These are phyloP conservation scores for Plectranthus barbatus DNA, from an alignment of 257 asterid genomes.

Conservation along the genomic window DNA sequence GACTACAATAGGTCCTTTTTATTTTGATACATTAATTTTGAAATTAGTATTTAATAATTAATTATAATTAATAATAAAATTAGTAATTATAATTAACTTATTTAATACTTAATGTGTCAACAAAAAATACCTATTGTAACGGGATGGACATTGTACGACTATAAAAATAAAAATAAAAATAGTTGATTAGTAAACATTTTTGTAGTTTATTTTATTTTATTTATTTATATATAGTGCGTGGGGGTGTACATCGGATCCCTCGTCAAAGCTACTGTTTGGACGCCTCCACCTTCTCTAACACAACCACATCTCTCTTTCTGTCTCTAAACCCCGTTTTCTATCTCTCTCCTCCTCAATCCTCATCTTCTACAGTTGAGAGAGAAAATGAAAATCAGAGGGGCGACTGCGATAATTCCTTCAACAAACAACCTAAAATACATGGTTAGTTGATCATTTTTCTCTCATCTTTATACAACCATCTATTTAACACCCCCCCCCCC, in stretches of 20 bases:
- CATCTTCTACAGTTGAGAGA: slow-evolving; percentile 4
- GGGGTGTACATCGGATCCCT: slow-evolving; percentile 52
- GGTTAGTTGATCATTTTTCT: slow-evolving; percentile 14
- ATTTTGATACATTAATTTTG: no score
- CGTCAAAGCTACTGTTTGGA: slow-evolving; percentile 27
- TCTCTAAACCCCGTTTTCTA: not conserved
- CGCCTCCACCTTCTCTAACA: slow-evolving; percentile 12
- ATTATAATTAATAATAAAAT: no score
- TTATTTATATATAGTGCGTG: slow-evolving; percentile 28
- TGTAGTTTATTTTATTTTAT: no score
- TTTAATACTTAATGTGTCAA: no score
- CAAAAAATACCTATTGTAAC: no score
- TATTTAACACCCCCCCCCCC: slow-evolving; percentile 15
- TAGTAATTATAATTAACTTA: no score
- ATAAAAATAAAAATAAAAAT: no score
- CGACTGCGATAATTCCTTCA: not conserved
- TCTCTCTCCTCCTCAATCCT: slow-evolving; percentile 9
- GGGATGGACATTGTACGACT: no score
- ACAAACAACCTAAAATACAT: not conserved
- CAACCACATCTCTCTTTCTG: not conserved
- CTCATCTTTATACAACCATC: not conserved
- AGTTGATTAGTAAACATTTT: no score
- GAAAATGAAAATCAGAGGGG: not conserved
- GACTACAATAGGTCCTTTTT: no score
- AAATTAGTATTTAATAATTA: no score